Evolutionary conservation across 2,329 filamentous ascomycete species (phyloP), one percentile per base, ranked within the genome.

Genomic region (Leptographium flavum): DNA sequence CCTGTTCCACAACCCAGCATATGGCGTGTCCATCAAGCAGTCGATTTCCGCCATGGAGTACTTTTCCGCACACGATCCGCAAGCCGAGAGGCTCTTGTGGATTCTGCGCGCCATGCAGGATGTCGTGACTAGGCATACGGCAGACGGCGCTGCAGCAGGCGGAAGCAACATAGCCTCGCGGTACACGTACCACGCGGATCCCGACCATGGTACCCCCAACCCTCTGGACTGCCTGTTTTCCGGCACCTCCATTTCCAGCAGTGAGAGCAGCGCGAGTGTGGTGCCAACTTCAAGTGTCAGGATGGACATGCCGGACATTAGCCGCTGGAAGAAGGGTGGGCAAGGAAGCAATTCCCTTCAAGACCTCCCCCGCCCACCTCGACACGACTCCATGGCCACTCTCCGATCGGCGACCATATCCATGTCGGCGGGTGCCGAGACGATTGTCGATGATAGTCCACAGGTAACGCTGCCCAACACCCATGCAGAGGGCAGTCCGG

Each of bases 81-180:
- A 75, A 52, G 73, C 71, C 3, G 54, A 60, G 4, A 63, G 71
- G 5, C 64, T 74, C 4, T 57, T 64, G 10, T 69, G 66, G 45
- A 75, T 76, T 31, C 56, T 76, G 13, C 59, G 61, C 4, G 65
- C 63, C 6, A 76, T 77, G 48, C 58, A 63, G 22, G 58, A 65
- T 25, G 65, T 64, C 4, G 63, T 69, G 14, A 50, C 51, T 11
- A 53, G 57, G 23, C 55, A 54, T 48, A 11, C 41, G 4, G 52
- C 50, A 4, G 49, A 46, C 31, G 48, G 49, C 17, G 50, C 52
- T 27, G 39, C 52, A 50, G 42, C 51, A 49, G 10, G 21, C 6
- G 31, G 31, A 35, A 19, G 32, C 15, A 11, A 19, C 14, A 31
- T 9, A 8, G 21, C 30, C 14, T 17, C n/a, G 14, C 41, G 32